Evolutionary conservation across 1,139 yeast genomes (phyloP).

Genomic region (Zygotorulaspora mrakii): DNA sequence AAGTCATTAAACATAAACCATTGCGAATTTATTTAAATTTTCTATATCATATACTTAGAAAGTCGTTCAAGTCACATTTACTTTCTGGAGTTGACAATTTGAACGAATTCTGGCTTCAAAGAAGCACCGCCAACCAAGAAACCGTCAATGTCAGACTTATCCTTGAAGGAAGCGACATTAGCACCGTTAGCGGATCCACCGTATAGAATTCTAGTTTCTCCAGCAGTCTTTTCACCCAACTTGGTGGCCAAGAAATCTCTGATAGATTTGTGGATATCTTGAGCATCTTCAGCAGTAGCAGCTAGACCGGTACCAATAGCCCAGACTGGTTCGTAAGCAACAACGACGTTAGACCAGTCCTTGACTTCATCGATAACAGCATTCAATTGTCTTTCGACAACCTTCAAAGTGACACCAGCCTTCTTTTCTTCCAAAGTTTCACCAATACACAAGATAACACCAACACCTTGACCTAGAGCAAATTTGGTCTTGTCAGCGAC

Average conservation of each 20-base stretch:
- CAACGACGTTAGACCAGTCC: slow-evolving; percentile 90
- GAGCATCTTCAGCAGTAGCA: slow-evolving; percentile 97
- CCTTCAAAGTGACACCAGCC: slow-evolving; percentile 78
- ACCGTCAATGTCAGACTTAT: slow-evolving; percentile 92
- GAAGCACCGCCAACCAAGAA: slow-evolving; percentile 99
- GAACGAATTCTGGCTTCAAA: slow-evolving; percentile 94
- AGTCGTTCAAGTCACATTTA: slow-evolving; percentile 38
- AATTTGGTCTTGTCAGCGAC: slow-evolving; percentile 93
- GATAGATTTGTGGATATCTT: slow-evolving; percentile 86
- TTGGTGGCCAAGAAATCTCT: slow-evolving; percentile 75
- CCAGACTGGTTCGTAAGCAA: slow-evolving; percentile 99
- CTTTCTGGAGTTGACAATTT: slow-evolving; percentile 88
- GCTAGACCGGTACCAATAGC: slow-evolving; percentile 99
- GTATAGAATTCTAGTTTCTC: slow-evolving; percentile 81
- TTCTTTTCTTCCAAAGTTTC: slow-evolving; percentile 95
- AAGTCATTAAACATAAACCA: slow-evolving; percentile 14
- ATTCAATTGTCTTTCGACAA: slow-evolving; percentile 83
- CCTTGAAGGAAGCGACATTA: slow-evolving; percentile 87
- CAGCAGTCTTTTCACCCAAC: slow-evolving; percentile 77
- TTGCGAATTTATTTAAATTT: slow-evolving; percentile 7
- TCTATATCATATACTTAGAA: slow-evolving; percentile 8
- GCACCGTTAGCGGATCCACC: slow-evolving; percentile 99
- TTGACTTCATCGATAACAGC: slow-evolving; percentile 79
- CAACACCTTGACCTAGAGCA: slow-evolving; percentile 83
- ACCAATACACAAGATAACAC: slow-evolving; percentile 94